Evolutionary conservation across 2,329 filamentous ascomycete species (phyloP).

Genomic region (Aspergillus unguis): DNA sequence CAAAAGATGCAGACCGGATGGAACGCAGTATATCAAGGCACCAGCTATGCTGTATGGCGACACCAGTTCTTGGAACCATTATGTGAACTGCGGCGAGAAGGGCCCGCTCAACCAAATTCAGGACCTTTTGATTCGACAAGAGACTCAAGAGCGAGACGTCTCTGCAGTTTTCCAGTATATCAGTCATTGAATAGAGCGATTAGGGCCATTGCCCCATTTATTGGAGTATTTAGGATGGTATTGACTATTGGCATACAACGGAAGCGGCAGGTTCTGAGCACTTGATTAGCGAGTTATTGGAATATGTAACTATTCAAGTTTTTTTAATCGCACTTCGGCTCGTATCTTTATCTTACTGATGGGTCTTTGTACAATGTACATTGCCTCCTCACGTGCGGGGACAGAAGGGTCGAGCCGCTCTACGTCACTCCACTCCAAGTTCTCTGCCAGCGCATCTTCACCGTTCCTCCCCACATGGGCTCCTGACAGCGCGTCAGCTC

Average conservation of each 20-base stretch:
- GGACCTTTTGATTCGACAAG: constrained; percentile 84
- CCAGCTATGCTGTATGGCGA: constrained; percentile 96
- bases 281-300: constrained; percentile 8
- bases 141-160: constrained; percentile 72
- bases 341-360: no score
- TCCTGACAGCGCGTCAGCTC: constrained; percentile 10
- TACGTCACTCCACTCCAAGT: constrained; percentile 22
- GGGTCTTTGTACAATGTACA: no score
- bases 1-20: constrained; percentile 86
- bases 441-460: constrained; percentile 22
- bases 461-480: constrained; percentile 19
- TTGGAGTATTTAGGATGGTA: constrained; percentile 2
- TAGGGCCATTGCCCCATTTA: constrained; percentile 1
- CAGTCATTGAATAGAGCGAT: constrained; percentile 61
- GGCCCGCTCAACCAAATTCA: constrained; percentile 76
- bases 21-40: constrained; percentile 82
- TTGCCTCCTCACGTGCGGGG: neutral
- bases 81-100: constrained; percentile 69
- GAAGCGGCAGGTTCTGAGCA: neutral
- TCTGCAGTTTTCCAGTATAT: constrained; percentile 99
- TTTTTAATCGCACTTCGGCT: constrained; percentile 1
- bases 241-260: constrained; percentile 3
- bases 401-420: constrained; percentile 10
- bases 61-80: constrained; percentile 99
- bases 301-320: constrained; percentile 3